Evolutionary conservation across 1,284 basidiomycete genomes (phyloP), one percentile per base, ranked within the genome.

Genomic region (Cryptococcus jaspeensis): DNA sequence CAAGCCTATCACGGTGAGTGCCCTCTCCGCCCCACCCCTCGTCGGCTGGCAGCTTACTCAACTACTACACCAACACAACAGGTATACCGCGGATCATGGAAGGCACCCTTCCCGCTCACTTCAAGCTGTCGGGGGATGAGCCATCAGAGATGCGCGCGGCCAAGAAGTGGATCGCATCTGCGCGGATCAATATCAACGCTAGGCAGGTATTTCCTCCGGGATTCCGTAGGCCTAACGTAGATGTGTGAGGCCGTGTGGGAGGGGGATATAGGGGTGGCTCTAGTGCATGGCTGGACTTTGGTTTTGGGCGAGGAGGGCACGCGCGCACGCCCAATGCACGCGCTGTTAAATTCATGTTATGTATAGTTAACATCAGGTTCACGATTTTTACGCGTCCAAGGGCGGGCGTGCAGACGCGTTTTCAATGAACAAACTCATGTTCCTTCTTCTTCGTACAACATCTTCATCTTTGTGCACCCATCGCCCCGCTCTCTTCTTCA

Each of bases 21-120:
- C 32, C 35, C 23, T n/a, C n/a, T n/a, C 8, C 5, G 2, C 6
- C 7, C 25, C 23, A 16, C 11, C n/a, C 39, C 13, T 23, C 47
- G 25, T n/a, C 13, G n/a, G 68, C 20, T n/a, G 1, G 18, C 8
- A 12, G n/a, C n/a, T 3, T 35, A 9, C 18, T 43, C 35, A n/a
- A 3, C 39, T 32, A 22, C 51, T 18, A 32, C 32, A 46, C 47
- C 6, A 18, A 18, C 44, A 43, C 18, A 18, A 5, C 56, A 90
- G 89, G 91, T n/a, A 84, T 96, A 1, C 92, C 92, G 1, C 82
- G 92, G 43, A 87, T 95, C 59, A 77, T 95, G 56, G 89, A 92
- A 66, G 81, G 83, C 38, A 88, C 89, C 0, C 78, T 92, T 1
- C 91, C 92, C 1, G 63, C 76, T 1, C 83, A 89, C 69, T 81